Conservation (phyloP, 148 eudicot genomes). For the Pouteria glomerata region DNA sequence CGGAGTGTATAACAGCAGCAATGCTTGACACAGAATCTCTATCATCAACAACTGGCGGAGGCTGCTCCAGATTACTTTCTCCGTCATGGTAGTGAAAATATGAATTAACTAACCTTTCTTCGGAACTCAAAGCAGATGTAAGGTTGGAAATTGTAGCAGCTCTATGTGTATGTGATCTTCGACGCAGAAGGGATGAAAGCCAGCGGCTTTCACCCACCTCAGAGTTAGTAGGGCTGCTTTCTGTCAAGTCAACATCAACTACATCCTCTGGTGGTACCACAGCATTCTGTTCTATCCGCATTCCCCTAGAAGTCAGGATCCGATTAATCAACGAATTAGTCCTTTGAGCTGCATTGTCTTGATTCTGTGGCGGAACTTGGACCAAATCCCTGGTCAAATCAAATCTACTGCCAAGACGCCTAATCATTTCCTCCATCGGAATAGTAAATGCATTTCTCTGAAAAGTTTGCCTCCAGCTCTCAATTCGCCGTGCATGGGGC, state of each 20-base stretch:
- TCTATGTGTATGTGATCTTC: constrained; percentile 55
- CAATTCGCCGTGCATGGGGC: constrained; percentile 69
- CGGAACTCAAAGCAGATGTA: constrained; percentile 31
- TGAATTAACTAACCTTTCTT: constrained; percentile 46
- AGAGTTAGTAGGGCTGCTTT: constrained; percentile 30
- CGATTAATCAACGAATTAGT: constrained; percentile 45
- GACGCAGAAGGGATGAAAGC: constrained; percentile 45
- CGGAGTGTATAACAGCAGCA: constrained; percentile 87
- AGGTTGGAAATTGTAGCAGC: constrained; percentile 28
- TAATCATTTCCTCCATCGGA: constrained; percentile 90
- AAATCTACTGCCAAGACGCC: constrained; percentile 74
- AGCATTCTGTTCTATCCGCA: constrained; percentile 53
- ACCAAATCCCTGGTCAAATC: constrained; percentile 51
- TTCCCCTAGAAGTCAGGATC: constrained; percentile 57
- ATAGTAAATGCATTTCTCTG: constrained; percentile 58
- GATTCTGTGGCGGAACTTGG: constrained; percentile 31
- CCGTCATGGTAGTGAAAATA: constrained; percentile 39
- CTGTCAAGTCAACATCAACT: constrained; percentile 52
- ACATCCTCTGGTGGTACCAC: constrained; percentile 41
- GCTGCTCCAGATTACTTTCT: constrained; percentile 47
- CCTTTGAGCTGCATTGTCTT: constrained; percentile 44
- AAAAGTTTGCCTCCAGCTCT: constrained; percentile 84
- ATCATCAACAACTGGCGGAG: constrained; percentile 62
- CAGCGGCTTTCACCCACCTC: constrained; percentile 39
- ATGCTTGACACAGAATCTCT: constrained; percentile 94